Base-by-base conservation (phyloP, 768 basidiomycete genomes). In the Amanita fuliginea region DNA sequence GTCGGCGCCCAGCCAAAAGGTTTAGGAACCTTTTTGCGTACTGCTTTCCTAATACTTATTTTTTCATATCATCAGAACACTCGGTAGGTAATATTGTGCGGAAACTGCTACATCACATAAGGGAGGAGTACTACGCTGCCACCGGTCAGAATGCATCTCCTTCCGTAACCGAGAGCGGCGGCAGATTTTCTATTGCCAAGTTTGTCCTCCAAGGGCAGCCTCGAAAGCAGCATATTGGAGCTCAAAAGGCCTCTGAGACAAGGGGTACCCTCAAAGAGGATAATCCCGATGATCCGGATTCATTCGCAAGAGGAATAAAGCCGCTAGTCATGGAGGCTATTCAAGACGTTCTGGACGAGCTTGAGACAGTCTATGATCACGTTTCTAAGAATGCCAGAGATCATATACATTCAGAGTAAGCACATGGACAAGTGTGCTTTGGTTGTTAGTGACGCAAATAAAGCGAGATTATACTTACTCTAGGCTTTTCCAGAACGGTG, bases 341-440 rank as follows among this genome's bases (percentile, higher is more conserved):
- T 46, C 87, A 95, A 60, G 95, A 97, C 60, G 88, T 97, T 14
- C 74, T 96, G 40, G 92, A 96, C 56, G 96, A 99, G 64, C 72
- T 99, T 33, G 94, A 96, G 63, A 93, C 89, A 2, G 94, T 95
- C 1, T 91, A 97, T 57, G 89, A 96, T 56, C 93, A 86, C 57
- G 84, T 98, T 16, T 87, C 89, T 7, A 95, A 89, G 70, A 89
- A 87, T 57, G 91, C 94, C 2, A 86, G 81, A 65, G 93, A 96
- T 63, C 94, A 98, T 62, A 87, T 99, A 52, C 95, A 98, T 64
- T 91, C 93, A n/a, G 93, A 96, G 95, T 97, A 61, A 62, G 89
- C 69, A 1, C 40, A 48, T 43, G 13, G 24, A 32, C 33, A 35
- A 39, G 8, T 30, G 33, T 33, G 11, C 4, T 46, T 2, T 37